phyloP scores from a whole-genome alignment of 768 basidiomycete species.

The Suillus tomentosus region DNA sequence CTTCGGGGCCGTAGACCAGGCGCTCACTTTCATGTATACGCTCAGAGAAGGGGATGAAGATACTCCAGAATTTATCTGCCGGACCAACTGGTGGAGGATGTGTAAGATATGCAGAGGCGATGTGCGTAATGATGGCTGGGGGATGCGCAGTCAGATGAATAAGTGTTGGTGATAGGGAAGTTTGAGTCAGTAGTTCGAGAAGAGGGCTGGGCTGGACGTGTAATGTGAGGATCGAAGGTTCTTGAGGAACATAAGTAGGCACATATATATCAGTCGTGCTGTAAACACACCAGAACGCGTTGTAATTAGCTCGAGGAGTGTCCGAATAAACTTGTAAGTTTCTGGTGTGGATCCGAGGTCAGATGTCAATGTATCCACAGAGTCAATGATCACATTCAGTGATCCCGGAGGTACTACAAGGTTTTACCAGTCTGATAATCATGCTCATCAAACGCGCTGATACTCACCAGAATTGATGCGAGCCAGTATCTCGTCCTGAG shows the following conservation, averaged over 20 bases:
- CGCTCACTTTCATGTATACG: constrained; percentile 58
- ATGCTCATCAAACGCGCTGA: constrained; percentile 27
- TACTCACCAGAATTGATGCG: constrained; percentile 42
- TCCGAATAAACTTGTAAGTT: constrained; percentile 53
- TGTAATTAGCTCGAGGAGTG: constrained; percentile 46
- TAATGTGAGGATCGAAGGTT: constrained; percentile 58
- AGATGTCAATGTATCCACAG: constrained; percentile 62
- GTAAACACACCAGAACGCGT: constrained; percentile 49
- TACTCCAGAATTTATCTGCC: constrained; percentile 76
- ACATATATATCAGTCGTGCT: not conserved
- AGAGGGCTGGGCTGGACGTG: constrained; percentile 56
- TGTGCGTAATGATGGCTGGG: constrained; percentile 62
- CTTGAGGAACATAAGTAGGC: constrained; percentile 32
- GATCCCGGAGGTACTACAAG: constrained; percentile 44
- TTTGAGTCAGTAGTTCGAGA: constrained; percentile 56
- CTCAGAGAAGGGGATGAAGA: constrained; percentile 72
- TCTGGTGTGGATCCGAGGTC: constrained; percentile 58
- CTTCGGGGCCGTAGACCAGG: constrained; percentile 58
- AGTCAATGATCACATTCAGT: constrained; percentile 71
- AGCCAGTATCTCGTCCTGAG: constrained; percentile 40
- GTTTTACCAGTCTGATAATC: not conserved
- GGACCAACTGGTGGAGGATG: constrained; percentile 66
- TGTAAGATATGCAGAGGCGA: constrained; percentile 71
- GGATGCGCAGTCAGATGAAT: constrained; percentile 71
- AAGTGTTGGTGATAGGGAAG: constrained; percentile 65